Conservation (phyloP, 345 rosid genomes). For the Anacardium occidentale region DNA sequence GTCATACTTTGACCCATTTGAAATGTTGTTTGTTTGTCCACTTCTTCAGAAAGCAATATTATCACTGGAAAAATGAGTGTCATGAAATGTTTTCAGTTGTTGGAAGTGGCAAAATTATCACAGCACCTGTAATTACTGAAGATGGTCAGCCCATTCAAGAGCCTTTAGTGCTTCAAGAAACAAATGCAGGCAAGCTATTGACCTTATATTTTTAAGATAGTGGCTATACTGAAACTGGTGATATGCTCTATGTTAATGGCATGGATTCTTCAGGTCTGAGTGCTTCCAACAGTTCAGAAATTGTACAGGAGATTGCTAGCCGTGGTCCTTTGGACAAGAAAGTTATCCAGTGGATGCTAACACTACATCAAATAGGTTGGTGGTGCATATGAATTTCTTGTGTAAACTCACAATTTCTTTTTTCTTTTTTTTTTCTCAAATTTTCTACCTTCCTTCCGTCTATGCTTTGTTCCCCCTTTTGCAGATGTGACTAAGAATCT, state of each 20-base stretch:
- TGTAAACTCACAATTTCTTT: conserved; percentile 7
- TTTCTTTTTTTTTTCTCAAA: background rate
- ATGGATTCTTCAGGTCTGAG: conserved; percentile 29
- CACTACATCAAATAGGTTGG: conserved; percentile 95
- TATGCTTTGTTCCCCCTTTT: background rate
- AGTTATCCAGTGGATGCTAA: conserved; percentile 83
- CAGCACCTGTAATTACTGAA: conserved; percentile 88
- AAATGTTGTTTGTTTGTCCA: conserved; percentile 11
- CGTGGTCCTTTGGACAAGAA: conserved; percentile 69
- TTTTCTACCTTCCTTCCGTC: background rate
- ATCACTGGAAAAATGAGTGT: conserved; percentile 81
- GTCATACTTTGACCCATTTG: no score
- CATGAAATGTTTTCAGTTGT: conserved; percentile 65
- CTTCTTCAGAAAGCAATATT: conserved; percentile 64
- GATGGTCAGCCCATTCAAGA: conserved; percentile 79
- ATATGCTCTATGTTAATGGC: conserved; percentile 19
- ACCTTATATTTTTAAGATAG: conserved; percentile 23
- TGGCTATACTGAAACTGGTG: conserved; percentile 14
- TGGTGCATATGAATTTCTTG: conserved; percentile 6
- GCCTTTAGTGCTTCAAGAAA: conserved; percentile 74
- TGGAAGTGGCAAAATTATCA: conserved; percentile 83
- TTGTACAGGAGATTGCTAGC: conserved; percentile 50
- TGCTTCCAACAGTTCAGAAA: conserved; percentile 41
- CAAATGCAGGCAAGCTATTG: conserved; percentile 42
- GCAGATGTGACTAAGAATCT: background rate